A percentile compares a stretch with the other conserved stretches of the same genome.
phyloP scores from a whole-genome alignment of 2,329 filamentous ascomycete species.

The Sporothrix globosa region DNA sequence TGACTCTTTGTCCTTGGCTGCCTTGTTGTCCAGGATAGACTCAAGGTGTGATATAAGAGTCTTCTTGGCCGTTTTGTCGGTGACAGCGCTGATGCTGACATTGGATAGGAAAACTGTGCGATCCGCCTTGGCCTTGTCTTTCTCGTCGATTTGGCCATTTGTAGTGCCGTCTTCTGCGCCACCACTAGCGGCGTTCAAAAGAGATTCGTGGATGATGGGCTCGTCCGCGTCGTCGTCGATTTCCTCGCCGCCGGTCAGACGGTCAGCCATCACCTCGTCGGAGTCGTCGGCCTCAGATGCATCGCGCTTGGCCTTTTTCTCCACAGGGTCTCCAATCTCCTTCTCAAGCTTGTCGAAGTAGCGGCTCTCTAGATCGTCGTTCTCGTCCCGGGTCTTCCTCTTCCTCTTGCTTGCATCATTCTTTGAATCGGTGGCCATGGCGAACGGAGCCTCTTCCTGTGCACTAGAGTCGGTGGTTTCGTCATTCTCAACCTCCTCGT shows the following conservation, averaged over 20 bases:
- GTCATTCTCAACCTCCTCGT: constrained; percentile 40
- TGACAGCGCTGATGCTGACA: constrained; percentile 80
- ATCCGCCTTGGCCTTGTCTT: constrained; percentile 73
- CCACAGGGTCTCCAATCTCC: constrained; percentile 46
- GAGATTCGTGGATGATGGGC: constrained; percentile 32
- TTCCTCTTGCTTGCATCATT: constrained; percentile 65
- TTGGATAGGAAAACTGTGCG: constrained; percentile 94
- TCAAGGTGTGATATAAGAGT: constrained; percentile 73
- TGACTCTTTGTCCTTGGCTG: constrained; percentile 1
- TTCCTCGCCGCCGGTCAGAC: constrained; percentile 52
- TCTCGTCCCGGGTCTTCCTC: constrained; percentile 60
- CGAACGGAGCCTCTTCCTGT: constrained; percentile 42
- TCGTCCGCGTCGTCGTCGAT: constrained; percentile 38
- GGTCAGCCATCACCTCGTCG: constrained; percentile 44
- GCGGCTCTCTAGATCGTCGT: constrained; percentile 70
- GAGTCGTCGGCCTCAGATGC: constrained; percentile 45
- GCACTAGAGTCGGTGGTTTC: constrained; percentile 46
- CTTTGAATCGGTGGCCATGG: constrained; percentile 48
- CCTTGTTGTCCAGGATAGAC: constrained; percentile 64
- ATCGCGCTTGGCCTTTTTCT: constrained; percentile 57
- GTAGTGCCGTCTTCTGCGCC: constrained; percentile 44
- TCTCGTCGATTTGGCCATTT: constrained; percentile 45
- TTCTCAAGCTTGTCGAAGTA: constrained; percentile 70
- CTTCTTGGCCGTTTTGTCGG: constrained; percentile 79
- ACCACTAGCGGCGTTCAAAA: constrained; percentile 41